phyloP scores from a whole-genome alignment of 176 grass and related monocot genomes.

The Ensete ventricosum region DNA sequence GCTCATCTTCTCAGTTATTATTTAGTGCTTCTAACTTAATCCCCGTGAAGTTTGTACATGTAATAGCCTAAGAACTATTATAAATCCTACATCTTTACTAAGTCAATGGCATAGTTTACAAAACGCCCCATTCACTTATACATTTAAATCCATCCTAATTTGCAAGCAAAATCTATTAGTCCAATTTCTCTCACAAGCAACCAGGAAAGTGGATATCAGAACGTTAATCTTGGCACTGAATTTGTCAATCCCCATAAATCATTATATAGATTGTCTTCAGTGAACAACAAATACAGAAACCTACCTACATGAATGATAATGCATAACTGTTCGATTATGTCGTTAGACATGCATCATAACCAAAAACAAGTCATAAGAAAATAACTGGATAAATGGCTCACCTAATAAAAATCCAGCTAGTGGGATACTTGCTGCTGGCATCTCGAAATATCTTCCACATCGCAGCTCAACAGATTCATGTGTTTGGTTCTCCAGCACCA shows the following conservation, averaged over 20 bases:
- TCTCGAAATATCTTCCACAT: slow-evolving; percentile 15
- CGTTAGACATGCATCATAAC: background rate
- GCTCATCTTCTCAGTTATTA: background rate
- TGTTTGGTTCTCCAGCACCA: slow-evolving; percentile 49
- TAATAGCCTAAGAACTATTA: background rate
- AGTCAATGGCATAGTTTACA: background rate
- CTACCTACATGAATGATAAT: background rate
- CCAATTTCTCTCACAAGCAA: background rate
- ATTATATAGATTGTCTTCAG: background rate
- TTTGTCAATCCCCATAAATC: background rate
- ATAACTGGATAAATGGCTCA: slow-evolving; percentile 25
- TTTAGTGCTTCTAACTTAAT: background rate
- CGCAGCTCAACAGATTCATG: slow-evolving; percentile 16
- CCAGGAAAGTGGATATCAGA: background rate
- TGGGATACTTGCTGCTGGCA: slow-evolving; percentile 39
- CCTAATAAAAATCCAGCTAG: slow-evolving; percentile 73
- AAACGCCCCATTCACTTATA: background rate
- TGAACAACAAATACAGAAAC: background rate
- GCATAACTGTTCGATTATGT: background rate
- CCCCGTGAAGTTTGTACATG: background rate
- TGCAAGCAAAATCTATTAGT: no score
- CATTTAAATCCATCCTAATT: background rate
- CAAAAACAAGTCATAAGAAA: background rate
- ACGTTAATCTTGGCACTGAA: background rate
- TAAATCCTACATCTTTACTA: background rate